phyloP scores from a whole-genome alignment of 192 early-diverging fungal species.

The Jimgerdemannia lactiflua region DNA sequence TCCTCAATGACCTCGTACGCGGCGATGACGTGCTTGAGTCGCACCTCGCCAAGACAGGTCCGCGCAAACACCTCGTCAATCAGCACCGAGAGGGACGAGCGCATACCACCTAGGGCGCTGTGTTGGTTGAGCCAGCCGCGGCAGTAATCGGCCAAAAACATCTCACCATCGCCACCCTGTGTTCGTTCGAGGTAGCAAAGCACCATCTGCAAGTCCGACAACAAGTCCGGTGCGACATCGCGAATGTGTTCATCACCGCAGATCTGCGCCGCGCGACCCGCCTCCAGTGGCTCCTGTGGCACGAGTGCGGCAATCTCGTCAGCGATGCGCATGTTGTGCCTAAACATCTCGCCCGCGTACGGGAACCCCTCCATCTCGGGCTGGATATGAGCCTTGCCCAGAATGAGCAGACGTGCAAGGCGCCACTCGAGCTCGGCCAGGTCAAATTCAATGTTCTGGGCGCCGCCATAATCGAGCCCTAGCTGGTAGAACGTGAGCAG shows the following conservation, averaged over 20 bases:
- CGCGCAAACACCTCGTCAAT: not conserved
- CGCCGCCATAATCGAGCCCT: conserved; percentile 7
- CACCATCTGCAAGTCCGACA: conserved; percentile 16
- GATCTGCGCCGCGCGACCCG: not conserved
- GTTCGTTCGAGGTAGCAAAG: conserved; percentile 19
- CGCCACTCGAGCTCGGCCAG: conserved; percentile 9
- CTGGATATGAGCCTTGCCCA: conserved; percentile 3
- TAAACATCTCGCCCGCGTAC: conserved; percentile 15
- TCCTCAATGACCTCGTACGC: conserved; percentile 18
- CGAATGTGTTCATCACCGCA: conserved; percentile 5
- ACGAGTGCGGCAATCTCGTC: conserved; percentile 13
- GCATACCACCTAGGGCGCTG: not conserved
- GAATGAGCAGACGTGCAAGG: conserved; percentile 3
- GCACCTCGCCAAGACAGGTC: not conserved
- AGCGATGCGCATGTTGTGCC: conserved; percentile 1
- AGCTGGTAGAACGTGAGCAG: conserved; percentile 11
- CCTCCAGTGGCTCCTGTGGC: conserved; percentile 7
- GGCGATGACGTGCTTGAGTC: conserved; percentile 13
- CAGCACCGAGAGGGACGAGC: conserved; percentile 2
- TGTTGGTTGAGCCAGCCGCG: conserved; percentile 14
- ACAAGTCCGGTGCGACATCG: conserved; percentile 1
- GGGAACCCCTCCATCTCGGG: conserved; percentile 5
- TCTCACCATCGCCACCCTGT: conserved; percentile 6
- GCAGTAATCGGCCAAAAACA: conserved; percentile 6
- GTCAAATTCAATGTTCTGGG: conserved; percentile 17